A percentile compares a stretch with the other conserved stretches of the same genome.
phyloP scores from a whole-genome alignment of 148 eudicot species.

The Vaccinium macrocarpon region DNA sequence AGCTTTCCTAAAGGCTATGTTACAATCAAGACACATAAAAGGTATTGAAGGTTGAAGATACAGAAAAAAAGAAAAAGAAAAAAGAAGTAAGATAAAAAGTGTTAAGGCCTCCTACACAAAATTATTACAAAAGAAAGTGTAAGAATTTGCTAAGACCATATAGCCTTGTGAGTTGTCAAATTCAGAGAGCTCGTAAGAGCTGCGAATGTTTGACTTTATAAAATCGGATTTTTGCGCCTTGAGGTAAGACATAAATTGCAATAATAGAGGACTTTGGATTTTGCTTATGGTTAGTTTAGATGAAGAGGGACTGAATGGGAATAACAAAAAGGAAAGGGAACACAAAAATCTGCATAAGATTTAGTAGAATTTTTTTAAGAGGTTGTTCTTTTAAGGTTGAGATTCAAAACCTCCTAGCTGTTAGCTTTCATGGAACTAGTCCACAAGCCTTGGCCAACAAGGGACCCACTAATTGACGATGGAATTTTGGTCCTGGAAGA shows the following conservation, averaged over 20 bases:
- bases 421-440: too few relatives aligned
- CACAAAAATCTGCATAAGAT: too few relatives aligned
- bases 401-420: neutral
- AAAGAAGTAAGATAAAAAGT: neutral
- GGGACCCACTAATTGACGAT: too few relatives aligned
- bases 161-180: neutral
- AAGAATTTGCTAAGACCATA: neutral
- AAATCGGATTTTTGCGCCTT: neutral
- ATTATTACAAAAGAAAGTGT: neutral
- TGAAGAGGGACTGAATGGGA: neutral
- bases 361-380: too few relatives aligned
- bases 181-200: neutral
- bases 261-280: neutral
- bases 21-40: too few relatives aligned
- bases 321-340: neutral
- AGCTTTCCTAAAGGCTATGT: too few relatives aligned
- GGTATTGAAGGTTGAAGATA: too few relatives aligned
- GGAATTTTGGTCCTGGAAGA: too few relatives aligned
- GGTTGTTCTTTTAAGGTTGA: too few relatives aligned
- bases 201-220: neutral
- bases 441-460: too few relatives aligned
- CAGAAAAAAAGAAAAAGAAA: too few relatives aligned
- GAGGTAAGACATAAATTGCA: neutral
- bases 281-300: neutral
- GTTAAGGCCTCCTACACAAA: too few relatives aligned